Evolutionary conservation across 441 rosid species (phyloP).

Genomic region (Rhodomyrtus psidioides): DNA sequence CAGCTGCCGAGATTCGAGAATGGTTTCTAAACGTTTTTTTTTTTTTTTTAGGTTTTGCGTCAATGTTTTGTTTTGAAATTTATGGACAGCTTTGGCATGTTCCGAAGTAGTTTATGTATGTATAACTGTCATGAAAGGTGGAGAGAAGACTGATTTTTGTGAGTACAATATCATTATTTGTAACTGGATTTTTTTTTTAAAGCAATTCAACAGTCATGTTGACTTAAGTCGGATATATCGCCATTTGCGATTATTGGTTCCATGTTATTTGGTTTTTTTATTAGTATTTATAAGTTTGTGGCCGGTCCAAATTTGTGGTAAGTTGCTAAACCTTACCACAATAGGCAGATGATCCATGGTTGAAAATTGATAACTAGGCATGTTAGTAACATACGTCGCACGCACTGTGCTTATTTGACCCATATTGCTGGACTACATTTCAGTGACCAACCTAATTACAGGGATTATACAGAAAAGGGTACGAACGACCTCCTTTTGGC

Average conservation of each 20-base stretch:
- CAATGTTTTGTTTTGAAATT: slow-evolving; percentile 5
- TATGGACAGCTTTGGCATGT: slow-evolving; percentile 10
- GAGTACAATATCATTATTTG: slow-evolving; percentile 20
- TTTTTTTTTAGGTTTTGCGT: background rate
- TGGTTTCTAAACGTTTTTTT: background rate
- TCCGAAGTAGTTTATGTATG: slow-evolving; percentile 22
- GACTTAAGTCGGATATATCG: background rate
- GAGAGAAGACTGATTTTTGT: slow-evolving; percentile 12
- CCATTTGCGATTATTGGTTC: background rate
- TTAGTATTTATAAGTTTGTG: background rate
- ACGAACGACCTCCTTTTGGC: background rate
- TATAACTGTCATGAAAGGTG: slow-evolving; percentile 9
- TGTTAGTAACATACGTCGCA: background rate
- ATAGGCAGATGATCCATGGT: background rate
- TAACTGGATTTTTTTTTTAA: slow-evolving; percentile 12
- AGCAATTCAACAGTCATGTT: background rate
- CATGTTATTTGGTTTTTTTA: background rate
- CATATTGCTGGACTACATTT: background rate
- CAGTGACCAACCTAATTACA: background rate
- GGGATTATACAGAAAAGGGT: background rate
- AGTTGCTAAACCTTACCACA: too few species aligned
- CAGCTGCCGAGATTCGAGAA: slow-evolving; percentile 11
- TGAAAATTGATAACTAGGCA: background rate
- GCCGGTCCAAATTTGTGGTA: background rate
- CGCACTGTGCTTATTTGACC: background rate